A percentile compares a stretch with the other conserved stretches of the same genome.
These are phyloP conservation scores for Capsella rubella DNA, from an alignment of 441 rosid genomes.

Conservation along the genomic window DNA sequence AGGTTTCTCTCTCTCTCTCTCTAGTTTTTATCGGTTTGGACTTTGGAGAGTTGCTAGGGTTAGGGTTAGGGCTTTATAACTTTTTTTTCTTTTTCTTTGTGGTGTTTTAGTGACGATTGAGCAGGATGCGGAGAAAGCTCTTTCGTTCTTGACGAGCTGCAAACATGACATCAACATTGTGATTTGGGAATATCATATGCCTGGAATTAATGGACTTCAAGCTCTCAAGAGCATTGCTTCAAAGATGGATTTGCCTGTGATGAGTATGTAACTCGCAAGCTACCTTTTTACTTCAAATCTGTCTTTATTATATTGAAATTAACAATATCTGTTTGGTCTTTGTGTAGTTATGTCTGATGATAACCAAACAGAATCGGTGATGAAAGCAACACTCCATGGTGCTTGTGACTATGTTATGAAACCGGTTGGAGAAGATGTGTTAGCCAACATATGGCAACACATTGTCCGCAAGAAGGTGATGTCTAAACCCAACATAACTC, in stretches of 20 bases:
- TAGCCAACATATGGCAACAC: slow-evolving; percentile 40
- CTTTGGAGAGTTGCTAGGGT: slow-evolving; percentile 3
- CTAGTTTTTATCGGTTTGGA: not conserved
- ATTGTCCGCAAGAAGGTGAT: slow-evolving; percentile 27
- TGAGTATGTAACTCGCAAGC: slow-evolving; percentile 27
- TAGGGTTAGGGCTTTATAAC: slow-evolving; percentile 4
- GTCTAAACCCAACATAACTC: not conserved
- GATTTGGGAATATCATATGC: slow-evolving; percentile 43
- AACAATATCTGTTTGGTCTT: not conserved
- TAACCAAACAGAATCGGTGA: not conserved
- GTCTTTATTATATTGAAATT: not conserved
- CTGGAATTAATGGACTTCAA: slow-evolving; percentile 34
- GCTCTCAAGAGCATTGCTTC: slow-evolving; percentile 31
- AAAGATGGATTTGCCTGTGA: slow-evolving; percentile 31
- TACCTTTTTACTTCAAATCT: not conserved
- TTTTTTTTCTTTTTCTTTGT: not conserved
- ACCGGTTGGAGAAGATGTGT: slow-evolving; percentile 12
- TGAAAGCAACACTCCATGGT: slow-evolving; percentile 29
- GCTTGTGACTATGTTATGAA: slow-evolving; percentile 34
- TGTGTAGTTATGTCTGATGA: slow-evolving; percentile 38
- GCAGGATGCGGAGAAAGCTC: slow-evolving; percentile 21
- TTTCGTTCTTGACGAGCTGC: slow-evolving; percentile 3
- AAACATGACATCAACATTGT: slow-evolving; percentile 27
- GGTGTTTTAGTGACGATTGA: slow-evolving; percentile 24
- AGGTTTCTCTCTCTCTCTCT: slow-evolving; percentile 13